Evolutionary conservation across 495 filamentous ascomycete genomes (phyloP).

Genomic region (Platismatia glauca): DNA sequence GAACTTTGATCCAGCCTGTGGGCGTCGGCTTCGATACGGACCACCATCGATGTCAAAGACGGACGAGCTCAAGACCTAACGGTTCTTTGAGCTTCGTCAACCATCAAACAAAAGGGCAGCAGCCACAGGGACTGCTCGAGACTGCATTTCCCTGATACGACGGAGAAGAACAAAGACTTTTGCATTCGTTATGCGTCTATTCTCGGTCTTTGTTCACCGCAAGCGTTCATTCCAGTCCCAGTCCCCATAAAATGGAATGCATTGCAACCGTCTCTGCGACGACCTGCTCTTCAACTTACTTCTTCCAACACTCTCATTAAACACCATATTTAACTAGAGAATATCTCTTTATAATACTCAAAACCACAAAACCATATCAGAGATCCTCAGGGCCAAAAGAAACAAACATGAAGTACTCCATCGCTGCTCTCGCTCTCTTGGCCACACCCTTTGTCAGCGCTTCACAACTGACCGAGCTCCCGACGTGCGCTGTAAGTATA

Average conservation of each 20-base stretch:
- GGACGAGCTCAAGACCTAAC: not conserved
- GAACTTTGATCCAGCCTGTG: not conserved
- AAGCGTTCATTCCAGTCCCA: conserved; percentile 18
- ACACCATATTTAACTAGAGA: not conserved
- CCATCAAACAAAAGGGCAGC: not conserved
- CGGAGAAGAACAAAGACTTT: not conserved
- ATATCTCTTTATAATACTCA: not conserved
- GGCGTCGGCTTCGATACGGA: not conserved
- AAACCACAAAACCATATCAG: not conserved
- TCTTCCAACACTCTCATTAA: conserved; percentile 2
- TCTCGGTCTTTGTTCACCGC: conserved; percentile 15
- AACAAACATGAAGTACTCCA: conserved; percentile 6
- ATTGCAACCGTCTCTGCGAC: not conserved
- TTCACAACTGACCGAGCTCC: conserved; percentile 7
- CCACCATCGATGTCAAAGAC: not conserved
- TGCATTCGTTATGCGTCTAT: not conserved
- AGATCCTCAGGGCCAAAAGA: not conserved
- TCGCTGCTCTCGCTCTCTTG: conserved; percentile 1
- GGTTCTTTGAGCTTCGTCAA: not conserved
- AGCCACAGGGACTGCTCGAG: not conserved
- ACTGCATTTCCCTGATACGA: not conserved
- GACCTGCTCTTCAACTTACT: not conserved
- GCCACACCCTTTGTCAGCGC: conserved; percentile 6
- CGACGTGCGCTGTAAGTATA: conserved; percentile 17
- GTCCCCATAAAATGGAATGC: conserved; percentile 6